These are phyloP conservation scores for Isabelozyma gotoi DNA, from an alignment of 805 yeast species.

Conservation along the genomic window DNA sequence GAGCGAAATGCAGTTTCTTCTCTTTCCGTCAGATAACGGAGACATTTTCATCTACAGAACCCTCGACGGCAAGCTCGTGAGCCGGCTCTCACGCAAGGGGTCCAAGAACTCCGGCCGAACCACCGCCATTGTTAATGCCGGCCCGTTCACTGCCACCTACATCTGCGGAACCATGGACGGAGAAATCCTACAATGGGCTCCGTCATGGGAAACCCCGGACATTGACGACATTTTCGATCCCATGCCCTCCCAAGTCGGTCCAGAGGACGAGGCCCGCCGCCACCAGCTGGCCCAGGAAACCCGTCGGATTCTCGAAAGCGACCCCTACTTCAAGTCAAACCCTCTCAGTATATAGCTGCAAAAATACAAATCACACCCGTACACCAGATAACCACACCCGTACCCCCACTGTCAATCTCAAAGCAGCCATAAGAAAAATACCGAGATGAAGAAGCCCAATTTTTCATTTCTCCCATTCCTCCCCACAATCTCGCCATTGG, in stretches of 20 bases:
- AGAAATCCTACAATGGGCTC: slow-evolving; percentile 56
- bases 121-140: slow-evolving; percentile 52
- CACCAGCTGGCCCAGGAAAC: slow-evolving; percentile 2
- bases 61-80: slow-evolving; percentile 61
- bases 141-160: slow-evolving; percentile 44
- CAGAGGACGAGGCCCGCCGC: no score
- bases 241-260: not conserved
- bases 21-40: slow-evolving; percentile 77
- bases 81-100: slow-evolving; percentile 50
- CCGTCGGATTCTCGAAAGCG: not conserved
- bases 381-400: no score
- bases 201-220: slow-evolving; percentile 16
- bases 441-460: no score
- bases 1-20: slow-evolving; percentile 53
- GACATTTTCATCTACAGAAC: slow-evolving; percentile 61
- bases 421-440: no score
- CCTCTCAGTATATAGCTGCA: no score
- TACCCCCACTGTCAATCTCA: no score
- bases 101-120: slow-evolving; percentile 43
- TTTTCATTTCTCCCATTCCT: no score
- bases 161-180: slow-evolving; percentile 71
- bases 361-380: no score
- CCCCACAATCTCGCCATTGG: no score
- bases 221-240: not conserved
- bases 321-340: slow-evolving; percentile 1